Percentiles rank a stretch among this genome's conserved stretches.
These are phyloP conservation scores for Salix brachista DNA, from an alignment of 345 rosid genomes.

Conservation along the genomic window DNA sequence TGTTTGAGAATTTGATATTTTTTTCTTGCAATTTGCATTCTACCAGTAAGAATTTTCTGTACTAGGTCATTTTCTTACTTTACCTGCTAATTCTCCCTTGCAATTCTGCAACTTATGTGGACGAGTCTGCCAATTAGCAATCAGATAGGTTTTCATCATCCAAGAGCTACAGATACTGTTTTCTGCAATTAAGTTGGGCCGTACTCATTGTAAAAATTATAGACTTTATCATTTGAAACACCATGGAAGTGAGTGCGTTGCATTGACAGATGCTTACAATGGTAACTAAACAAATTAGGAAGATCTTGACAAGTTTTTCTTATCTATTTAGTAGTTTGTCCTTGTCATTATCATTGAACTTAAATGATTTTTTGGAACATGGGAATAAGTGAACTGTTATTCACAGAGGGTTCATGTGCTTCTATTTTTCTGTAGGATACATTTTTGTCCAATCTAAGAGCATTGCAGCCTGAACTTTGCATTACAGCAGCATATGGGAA, in stretches of 20 bases:
- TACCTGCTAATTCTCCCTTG: too few relatives aligned
- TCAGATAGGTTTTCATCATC: background rate
- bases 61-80: too few relatives aligned
- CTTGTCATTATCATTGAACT: background rate
- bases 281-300: too few relatives aligned
- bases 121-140: background rate
- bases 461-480: slow-evolving; percentile 86
- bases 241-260: too few relatives aligned
- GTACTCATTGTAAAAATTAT: too few relatives aligned
- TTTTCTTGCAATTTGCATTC: background rate
- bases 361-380: background rate
- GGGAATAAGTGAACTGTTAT: background rate
- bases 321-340: background rate
- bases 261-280: too few relatives aligned
- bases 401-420: background rate
- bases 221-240: too few relatives aligned
- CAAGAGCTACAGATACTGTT: background rate
- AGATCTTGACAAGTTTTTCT: too few relatives aligned
- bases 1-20: slow-evolving; percentile 8
- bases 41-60: too few relatives aligned
- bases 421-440: slow-evolving; percentile 43
- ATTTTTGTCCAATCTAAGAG: slow-evolving; percentile 59
- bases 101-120: too few relatives aligned
- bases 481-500: slow-evolving; percentile 96
- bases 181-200: background rate